These are phyloP conservation scores for Pseudomonodictys pantanalensis DNA, from an alignment of 495 filamentous ascomycete genomes.

Conservation along the genomic window DNA sequence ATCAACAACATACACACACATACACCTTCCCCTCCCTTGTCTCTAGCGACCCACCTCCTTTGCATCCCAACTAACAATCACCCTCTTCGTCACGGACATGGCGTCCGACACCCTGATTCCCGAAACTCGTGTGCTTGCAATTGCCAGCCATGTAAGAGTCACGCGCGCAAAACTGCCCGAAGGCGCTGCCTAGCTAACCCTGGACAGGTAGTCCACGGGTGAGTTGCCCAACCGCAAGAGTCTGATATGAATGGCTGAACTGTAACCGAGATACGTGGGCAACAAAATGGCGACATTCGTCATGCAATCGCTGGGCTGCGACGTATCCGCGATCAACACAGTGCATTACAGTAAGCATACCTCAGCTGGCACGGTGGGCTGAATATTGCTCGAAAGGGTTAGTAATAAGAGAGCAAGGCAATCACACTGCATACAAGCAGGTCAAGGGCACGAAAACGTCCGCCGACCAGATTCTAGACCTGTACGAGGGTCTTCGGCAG, in stretches of 20 bases:
- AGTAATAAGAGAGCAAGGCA: constrained; percentile 56
- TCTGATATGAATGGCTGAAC: constrained; percentile 14
- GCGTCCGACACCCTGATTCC: constrained; percentile 51
- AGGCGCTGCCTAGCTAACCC: constrained; percentile 12
- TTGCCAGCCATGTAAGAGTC: constrained; percentile 91
- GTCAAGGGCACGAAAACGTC: constrained; percentile 77
- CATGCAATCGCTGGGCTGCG: constrained; percentile 88
- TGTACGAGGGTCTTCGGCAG: constrained; percentile 80
- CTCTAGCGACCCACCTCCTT: background rate
- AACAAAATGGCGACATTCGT: constrained; percentile 93
- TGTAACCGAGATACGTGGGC: constrained; percentile 74
- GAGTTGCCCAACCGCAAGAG: constrained; percentile 42
- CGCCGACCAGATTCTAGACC: constrained; percentile 75
- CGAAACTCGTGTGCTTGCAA: constrained; percentile 82
- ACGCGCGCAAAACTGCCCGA: background rate
- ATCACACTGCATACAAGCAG: constrained; percentile 87
- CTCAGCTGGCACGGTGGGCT: background rate
- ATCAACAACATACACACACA: constrained; percentile 27
- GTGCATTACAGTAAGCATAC: constrained; percentile 77
- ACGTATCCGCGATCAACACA: constrained; percentile 89
- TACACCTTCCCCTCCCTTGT: background rate
- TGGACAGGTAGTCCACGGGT: constrained; percentile 45
- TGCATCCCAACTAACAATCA: background rate
- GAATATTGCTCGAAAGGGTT: background rate
- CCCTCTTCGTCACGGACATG: constrained; percentile 36